Evolutionary conservation across 2,329 filamentous ascomycete genomes (phyloP), one percentile per base, ranked within the genome.

Genomic region (Emergomyces orientalis): DNA sequence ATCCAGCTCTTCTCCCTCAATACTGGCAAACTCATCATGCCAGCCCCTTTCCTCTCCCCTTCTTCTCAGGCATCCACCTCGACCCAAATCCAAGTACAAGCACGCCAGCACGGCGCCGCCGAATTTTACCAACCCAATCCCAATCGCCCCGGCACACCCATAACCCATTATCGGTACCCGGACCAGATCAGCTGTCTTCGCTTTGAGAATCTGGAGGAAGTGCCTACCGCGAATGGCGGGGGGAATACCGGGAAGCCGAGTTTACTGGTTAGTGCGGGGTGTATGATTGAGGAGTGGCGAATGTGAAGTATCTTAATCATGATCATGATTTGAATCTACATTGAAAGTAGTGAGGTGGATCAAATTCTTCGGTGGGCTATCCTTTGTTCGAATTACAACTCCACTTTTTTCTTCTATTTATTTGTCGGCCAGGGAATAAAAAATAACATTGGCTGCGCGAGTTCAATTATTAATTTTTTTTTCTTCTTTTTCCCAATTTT

Each of bases 1-100:
- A 69, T 77, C 25, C 72, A 75, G 37, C 68, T 78, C 2, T 76
- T 74, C 67, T 77, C 76, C 19, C 68, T 77, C 22, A 69, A 67
- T 1, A 75, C 72, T 2, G 76, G 76, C 3, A 67, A 70, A n/a
- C 64, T 71, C 13, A 68, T 77, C 0, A 30, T 62, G n/a, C 49
- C 47, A 34, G 52, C 58, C 13, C 37, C 30, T 30, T 47, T 41
- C 27, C 41, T 32, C 37, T 22, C 62, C 67, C 25, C 72, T 68
- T 47, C 45, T 49, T 49, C 56, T 11, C 19, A 17, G 19, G 30
- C 54, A 17, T 14, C 43, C 56, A 39, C 3, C 55, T 22, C 25
- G n/a, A 41, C 19, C 39, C n/a, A n/a, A 54, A 54, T 34, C 55
- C 34, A 32, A 55, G 19, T 3, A n/a, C 30, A 34, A 34, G 7